phyloP scores from a whole-genome alignment of 208 protist genomes.

The Crithidia brevicula region DNA sequence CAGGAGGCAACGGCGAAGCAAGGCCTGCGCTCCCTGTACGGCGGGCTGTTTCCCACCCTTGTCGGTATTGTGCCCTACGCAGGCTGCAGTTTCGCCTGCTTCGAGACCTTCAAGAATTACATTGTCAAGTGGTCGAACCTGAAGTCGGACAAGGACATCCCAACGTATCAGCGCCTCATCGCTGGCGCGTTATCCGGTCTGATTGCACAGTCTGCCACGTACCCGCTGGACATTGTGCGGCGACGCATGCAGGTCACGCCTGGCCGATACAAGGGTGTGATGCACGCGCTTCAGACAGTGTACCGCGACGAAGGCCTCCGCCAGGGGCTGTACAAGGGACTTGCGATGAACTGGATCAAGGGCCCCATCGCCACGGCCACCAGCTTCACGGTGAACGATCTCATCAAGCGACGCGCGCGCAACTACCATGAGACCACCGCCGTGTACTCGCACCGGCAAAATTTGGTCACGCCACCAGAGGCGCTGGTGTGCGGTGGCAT shows the following conservation, averaged over 20 bases:
- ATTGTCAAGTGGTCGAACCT: slow-evolving; percentile 55
- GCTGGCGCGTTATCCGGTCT: slow-evolving; percentile 88
- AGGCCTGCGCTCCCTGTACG: slow-evolving; percentile 75
- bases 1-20: slow-evolving; percentile 54
- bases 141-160: slow-evolving; percentile 72
- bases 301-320: slow-evolving; percentile 79
- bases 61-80: slow-evolving; percentile 95
- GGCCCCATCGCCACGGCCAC: slow-evolving; percentile 90
- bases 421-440: slow-evolving; percentile 73
- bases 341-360: slow-evolving; percentile 96
- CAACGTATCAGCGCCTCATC: slow-evolving; percentile 68
- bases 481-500: slow-evolving; percentile 90
- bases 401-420: slow-evolving; percentile 77
- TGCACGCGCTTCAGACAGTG: slow-evolving; percentile 62
- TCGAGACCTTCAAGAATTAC: slow-evolving; percentile 88
- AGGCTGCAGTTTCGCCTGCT: slow-evolving; percentile 93
- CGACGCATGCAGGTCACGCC: slow-evolving; percentile 92
- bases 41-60: slow-evolving; percentile 91
- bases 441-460: slow-evolving; percentile 39
- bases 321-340: slow-evolving; percentile 89
- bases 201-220: slow-evolving; percentile 93
- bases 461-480: slow-evolving; percentile 72
- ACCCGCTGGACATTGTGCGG: slow-evolving; percentile 94
- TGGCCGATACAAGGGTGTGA: slow-evolving; percentile 73
- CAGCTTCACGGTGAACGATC: slow-evolving; percentile 93